Evolutionary conservation across 1,284 basidiomycete genomes (phyloP), one percentile per base, ranked within the genome.

Genomic region (Ustilago sp.): DNA sequence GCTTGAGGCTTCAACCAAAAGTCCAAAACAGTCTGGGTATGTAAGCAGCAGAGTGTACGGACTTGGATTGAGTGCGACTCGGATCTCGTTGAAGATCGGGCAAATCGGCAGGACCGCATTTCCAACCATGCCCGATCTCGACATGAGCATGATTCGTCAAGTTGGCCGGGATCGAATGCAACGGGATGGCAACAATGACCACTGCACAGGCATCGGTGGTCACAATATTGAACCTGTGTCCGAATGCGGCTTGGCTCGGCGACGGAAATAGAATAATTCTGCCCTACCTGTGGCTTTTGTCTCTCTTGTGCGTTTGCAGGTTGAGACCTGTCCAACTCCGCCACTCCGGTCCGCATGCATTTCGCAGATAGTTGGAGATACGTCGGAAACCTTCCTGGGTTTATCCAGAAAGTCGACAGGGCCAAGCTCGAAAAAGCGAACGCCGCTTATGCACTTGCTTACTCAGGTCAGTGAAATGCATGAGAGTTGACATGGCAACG

Each of bases 341-440:
- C 56, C 48, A n/a, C 36, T 47, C 63, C 63, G 63, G 45, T 19
- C 12, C 54, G 63, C 63, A 65, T 65, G 63, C 63, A 65, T 52
- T n/a, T 50, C 23, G 51, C 28, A 61, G 50, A 55, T 62, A 32
- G 32, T 12, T 31, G 6, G 3, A 41, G 23, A 23, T 23, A 23
- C 2, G 2, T 23, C 23, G 2, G 23, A 23, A 3, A 23, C 23
- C 2, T 23, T 23, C 23, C 23, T 23, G 23, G 23, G 23, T 23
- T 23, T 23, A 23, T 23, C 23, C 23, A 23, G 23, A 3, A 23
- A 23, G 23, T 2, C 23, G 23, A 23, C 23, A 23, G 2, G 23
- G 23, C 23, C 23, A 23, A 23, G 23, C 23, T 23, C 2, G 23
- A 23, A 23, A 23, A 23, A 23, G 23, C 2, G 23, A 23, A 23